Evolutionary conservation across 169 alveolate species (phyloP).

Genomic region (Theileria sp.): DNA sequence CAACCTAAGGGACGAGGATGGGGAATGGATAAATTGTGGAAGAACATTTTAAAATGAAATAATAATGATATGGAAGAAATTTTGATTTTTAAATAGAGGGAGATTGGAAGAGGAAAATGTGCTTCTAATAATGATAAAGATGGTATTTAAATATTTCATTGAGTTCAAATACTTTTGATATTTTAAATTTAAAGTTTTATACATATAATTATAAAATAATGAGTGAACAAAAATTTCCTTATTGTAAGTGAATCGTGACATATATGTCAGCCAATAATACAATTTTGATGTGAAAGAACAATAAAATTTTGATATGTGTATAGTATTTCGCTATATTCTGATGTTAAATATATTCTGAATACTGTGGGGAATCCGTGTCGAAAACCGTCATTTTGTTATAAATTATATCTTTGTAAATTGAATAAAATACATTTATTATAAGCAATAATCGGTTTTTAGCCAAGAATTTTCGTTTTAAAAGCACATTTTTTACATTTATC

Average conservation of each 20-base stretch:
- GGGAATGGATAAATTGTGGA: not conserved
- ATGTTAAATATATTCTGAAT: not conserved
- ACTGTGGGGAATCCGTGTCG: not conserved
- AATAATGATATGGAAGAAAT: not conserved
- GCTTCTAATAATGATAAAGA: not conserved
- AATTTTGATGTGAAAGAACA: not conserved
- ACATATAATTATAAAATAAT: conserved; percentile 12
- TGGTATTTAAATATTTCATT: not conserved
- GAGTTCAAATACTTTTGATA: conserved; percentile 9
- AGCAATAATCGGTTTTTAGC: not conserved
- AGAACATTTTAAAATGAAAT: too few species aligned
- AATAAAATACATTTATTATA: not conserved
- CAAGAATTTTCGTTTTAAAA: not conserved
- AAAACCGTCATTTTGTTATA: not conserved
- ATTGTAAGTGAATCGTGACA: not conserved
- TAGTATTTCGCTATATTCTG: not conserved
- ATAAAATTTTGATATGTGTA: not conserved
- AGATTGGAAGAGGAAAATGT: not conserved
- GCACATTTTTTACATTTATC: not conserved
- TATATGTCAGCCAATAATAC: not conserved
- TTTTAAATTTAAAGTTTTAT: conserved; percentile 32
- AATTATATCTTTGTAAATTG: not conserved
- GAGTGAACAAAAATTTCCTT: not conserved
- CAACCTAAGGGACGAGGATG: not conserved
- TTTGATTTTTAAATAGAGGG: not conserved